Conservation (phyloP, 2,329 filamentous ascomycete species). For the Ophiostoma quercus region DNA sequence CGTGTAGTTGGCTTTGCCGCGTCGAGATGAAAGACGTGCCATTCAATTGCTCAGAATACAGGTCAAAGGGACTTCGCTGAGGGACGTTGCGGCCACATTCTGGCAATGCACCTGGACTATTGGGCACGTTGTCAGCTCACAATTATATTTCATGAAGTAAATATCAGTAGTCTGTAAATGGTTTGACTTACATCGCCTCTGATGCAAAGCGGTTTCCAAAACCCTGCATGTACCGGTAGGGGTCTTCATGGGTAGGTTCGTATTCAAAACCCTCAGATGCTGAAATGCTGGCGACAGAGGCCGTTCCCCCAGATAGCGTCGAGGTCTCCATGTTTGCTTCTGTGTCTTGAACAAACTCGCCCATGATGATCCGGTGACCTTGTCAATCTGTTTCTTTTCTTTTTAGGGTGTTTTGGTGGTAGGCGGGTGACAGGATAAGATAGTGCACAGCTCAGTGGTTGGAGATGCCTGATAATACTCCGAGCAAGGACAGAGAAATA, state of each 20-base stretch:
- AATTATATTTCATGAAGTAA: neutral
- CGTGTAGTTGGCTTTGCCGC: constrained; percentile 33
- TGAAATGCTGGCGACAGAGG: neutral
- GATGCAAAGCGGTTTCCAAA: constrained; percentile 50
- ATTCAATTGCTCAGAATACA: constrained; percentile 47
- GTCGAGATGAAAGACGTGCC: constrained; percentile 37
- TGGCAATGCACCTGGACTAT: constrained; percentile 40
- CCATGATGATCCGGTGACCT: neutral
- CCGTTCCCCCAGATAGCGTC: neutral
- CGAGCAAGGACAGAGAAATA: neutral
- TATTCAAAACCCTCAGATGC: constrained; percentile 14
- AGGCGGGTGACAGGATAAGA: neutral
- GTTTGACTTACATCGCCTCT: constrained; percentile 36
- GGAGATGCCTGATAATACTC: neutral
- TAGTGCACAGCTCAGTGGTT: neutral
- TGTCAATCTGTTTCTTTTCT: too few species aligned
- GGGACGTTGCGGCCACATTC: constrained; percentile 41
- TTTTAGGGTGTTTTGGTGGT: neutral
- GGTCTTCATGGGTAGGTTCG: constrained; percentile 29
- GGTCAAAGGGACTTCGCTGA: constrained; percentile 39
- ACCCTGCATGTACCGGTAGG: constrained; percentile 52
- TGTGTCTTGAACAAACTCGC: neutral
- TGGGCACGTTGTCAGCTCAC: neutral
- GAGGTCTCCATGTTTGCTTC: neutral
- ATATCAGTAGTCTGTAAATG: neutral